A percentile compares a stretch with the other conserved stretches of the same genome.
Evolutionary conservation across 2,329 filamentous ascomycete genomes (phyloP).

Genomic region (Fusarium tjaetaba): DNA sequence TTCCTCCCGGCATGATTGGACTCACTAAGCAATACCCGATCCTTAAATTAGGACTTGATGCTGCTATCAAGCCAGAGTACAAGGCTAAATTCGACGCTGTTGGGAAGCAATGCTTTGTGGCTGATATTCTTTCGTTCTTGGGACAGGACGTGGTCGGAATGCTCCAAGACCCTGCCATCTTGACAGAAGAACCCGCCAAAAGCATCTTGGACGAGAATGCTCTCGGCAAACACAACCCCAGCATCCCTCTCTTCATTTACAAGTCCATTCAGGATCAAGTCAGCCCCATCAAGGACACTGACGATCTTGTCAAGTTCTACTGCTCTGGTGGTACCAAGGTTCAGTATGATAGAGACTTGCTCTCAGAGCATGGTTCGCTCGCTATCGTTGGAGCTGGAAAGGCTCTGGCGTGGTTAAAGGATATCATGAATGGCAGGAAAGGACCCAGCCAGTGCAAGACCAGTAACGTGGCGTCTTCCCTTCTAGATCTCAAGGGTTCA

Average conservation of each 20-base stretch:
- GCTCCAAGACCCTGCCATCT: background rate
- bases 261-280: background rate
- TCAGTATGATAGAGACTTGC: background rate
- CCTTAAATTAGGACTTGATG: fast-evolving
- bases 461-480: background rate
- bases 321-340: background rate
- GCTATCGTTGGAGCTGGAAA: background rate
- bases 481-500: background rate
- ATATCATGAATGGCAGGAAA: background rate
- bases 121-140: background rate
- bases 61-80: background rate
- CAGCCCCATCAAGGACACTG: background rate
- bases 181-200: background rate
- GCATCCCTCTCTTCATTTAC: background rate
- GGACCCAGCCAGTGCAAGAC: background rate
- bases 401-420: background rate
- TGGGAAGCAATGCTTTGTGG: background rate
- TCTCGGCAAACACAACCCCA: background rate
- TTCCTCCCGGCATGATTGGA: background rate
- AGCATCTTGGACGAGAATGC: background rate
- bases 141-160: background rate
- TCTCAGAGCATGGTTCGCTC: background rate
- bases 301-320: background rate
- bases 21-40: background rate
- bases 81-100: background rate